These are phyloP conservation scores for Chaetoceros tenuissimus DNA, from an alignment of 108 stramenopile species.

Conservation along the genomic window DNA sequence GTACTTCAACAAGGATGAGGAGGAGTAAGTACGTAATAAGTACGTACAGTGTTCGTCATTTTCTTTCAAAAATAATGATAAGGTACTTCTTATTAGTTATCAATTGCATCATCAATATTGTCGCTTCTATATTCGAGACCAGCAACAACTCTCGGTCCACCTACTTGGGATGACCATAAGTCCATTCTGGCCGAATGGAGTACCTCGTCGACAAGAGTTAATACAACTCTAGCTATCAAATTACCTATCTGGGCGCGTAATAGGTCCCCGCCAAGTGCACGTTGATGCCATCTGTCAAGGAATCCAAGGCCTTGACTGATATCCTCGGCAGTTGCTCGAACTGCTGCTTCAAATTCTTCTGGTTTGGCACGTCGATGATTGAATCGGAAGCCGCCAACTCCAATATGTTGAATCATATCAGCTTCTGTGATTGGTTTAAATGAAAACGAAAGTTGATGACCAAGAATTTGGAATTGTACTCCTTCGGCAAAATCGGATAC, in stretches of 20 bases:
- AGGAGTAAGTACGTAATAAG: too few relatives aligned
- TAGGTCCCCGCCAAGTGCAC: slow-evolving; percentile 70
- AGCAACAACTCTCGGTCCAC: slow-evolving; percentile 71
- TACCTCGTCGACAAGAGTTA: slow-evolving; percentile 79
- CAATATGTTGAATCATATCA: slow-evolving; percentile 65
- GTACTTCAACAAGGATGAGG: too few relatives aligned
- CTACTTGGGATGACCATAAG: slow-evolving; percentile 77
- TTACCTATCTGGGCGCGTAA: slow-evolving; percentile 78
- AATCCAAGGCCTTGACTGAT: slow-evolving; percentile 67
- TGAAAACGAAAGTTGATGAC: slow-evolving; percentile 67
- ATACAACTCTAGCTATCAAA: slow-evolving; percentile 75
- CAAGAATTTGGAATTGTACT: slow-evolving; percentile 72
- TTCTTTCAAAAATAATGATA: too few relatives aligned
- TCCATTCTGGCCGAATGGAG: slow-evolving; percentile 73
- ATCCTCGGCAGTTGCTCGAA: slow-evolving; percentile 70
- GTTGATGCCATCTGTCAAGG: slow-evolving; percentile 77
- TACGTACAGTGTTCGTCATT: too few relatives aligned
- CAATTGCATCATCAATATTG: not conserved
- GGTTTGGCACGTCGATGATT: slow-evolving; percentile 47
- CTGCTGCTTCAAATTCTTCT: slow-evolving; percentile 80
- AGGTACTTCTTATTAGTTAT: too few relatives aligned
- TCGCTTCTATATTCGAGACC: slow-evolving; percentile 65
- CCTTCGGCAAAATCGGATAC: slow-evolving; percentile 81
- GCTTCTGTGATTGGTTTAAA: slow-evolving; percentile 82
- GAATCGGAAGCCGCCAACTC: slow-evolving; percentile 40